These are phyloP conservation scores for Fagopyrum homotropicum DNA, from an alignment of 148 eudicot species.

Conservation along the genomic window DNA sequence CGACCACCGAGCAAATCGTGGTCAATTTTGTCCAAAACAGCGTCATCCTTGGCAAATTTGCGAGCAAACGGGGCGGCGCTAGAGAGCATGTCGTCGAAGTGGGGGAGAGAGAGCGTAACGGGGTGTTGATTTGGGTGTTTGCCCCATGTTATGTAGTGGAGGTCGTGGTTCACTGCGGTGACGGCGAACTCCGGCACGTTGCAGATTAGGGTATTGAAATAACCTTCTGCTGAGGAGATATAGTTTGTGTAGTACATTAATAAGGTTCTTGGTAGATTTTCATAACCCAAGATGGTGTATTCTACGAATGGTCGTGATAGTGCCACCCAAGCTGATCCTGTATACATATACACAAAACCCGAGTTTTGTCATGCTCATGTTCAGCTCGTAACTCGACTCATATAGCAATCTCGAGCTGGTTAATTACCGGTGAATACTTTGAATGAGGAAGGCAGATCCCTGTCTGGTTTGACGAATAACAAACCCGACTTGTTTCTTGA, in stretches of 20 bases:
- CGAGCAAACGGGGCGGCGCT: conserved; percentile 81
- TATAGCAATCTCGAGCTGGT: too few species aligned
- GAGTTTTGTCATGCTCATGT: too few species aligned
- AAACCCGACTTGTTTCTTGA: conserved; percentile 52
- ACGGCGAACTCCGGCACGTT: conserved; percentile 51
- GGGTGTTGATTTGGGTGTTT: conserved; percentile 85
- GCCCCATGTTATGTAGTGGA: conserved; percentile 81
- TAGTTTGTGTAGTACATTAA: conserved; percentile 93
- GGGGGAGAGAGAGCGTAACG: conserved; percentile 43
- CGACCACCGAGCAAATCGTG: conserved; percentile 42
- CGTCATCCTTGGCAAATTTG: conserved; percentile 48
- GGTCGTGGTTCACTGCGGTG: conserved; percentile 73
- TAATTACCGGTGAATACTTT: conserved; percentile 75
- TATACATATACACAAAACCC: conserved; percentile 8
- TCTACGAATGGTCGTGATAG: conserved; percentile 81
- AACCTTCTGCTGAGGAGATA: conserved; percentile 84
- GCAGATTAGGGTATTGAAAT: conserved; percentile 86
- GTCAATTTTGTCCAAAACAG: conserved; percentile 69
- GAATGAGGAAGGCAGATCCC: conserved; percentile 78
- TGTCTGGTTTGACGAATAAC: conserved; percentile 53
- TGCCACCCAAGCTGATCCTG: conserved; percentile 97
- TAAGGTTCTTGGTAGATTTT: conserved; percentile 77
- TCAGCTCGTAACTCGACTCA: too few species aligned
- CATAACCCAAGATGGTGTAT: conserved; percentile 84
- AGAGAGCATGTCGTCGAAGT: conserved; percentile 48